phyloP scores from a whole-genome alignment of 495 filamentous ascomycete genomes.

The Glonium stellatum region DNA sequence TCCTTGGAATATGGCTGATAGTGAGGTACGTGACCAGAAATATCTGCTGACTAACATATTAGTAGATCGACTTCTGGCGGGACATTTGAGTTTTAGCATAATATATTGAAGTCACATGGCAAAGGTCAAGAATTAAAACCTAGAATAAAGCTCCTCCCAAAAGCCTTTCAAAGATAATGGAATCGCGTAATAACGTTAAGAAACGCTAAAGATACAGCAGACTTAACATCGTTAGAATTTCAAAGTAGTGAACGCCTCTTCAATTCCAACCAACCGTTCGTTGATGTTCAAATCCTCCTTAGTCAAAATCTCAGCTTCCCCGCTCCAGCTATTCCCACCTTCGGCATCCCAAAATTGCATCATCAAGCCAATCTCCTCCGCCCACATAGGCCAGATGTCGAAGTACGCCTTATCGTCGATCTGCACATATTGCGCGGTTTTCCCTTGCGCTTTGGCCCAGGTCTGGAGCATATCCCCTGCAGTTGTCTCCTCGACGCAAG shows the following conservation, averaged over 20 bases:
- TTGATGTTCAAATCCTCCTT: not conserved
- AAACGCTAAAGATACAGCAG: no score
- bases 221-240: not conserved
- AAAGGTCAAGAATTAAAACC: no score
- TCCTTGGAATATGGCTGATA: no score
- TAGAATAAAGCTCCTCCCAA: no score
- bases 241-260: not conserved
- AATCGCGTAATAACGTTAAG: no score
- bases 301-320: not conserved
- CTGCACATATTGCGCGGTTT: constrained; percentile 26
- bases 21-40: no score
- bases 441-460: constrained; percentile 36
- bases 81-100: no score
- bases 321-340: not conserved
- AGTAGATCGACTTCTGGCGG: no score
- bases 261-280: not conserved
- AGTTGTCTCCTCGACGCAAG: constrained; percentile 26
- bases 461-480: constrained; percentile 35
- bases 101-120: no score
- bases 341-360: not conserved
- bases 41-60: no score
- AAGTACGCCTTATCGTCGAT: not conserved
- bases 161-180: no score
- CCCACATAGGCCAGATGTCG: not conserved
- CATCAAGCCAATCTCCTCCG: not conserved